These are phyloP conservation scores for Cryptosporidium baileyi DNA, from an alignment of 169 alveolate species.

Conservation along the genomic window DNA sequence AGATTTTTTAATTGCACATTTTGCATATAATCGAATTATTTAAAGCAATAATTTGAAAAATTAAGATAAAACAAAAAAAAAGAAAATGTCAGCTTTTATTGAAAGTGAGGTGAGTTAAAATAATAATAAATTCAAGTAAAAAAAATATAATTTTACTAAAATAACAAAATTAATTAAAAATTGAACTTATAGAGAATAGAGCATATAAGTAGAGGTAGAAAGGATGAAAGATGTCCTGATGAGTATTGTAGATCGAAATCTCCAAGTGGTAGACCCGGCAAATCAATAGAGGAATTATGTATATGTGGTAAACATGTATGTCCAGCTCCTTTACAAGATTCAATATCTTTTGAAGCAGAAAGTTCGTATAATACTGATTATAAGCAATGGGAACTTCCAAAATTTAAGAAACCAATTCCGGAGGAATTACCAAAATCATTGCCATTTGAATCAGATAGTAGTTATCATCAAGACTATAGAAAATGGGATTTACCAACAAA, in stretches of 20 bases:
- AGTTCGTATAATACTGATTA: conserved; percentile 55
- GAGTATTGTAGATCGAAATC: conserved; percentile 57
- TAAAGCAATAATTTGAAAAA: not conserved
- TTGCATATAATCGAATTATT: not conserved
- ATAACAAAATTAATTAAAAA: not conserved
- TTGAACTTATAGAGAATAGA: conserved; percentile 12
- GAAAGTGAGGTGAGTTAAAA: conserved; percentile 62
- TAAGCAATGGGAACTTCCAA: conserved; percentile 61
- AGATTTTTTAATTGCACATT: not conserved
- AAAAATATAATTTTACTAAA: not conserved
- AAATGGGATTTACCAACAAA: conserved; percentile 53
- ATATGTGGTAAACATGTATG: conserved; percentile 56
- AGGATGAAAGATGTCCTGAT: conserved; percentile 38
- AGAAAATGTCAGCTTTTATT: conserved; percentile 22
- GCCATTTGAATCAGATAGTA: conserved; percentile 41
- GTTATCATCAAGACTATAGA: conserved; percentile 20
- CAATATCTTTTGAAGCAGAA: conserved; percentile 28
- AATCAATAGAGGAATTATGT: conserved; percentile 55
- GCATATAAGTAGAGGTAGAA: conserved; percentile 37
- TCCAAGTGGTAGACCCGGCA: conserved; percentile 68
- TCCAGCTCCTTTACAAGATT: conserved; percentile 32
- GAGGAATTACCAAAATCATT: conserved; percentile 29
- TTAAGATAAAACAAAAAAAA: not conserved
- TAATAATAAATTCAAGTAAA: too few relatives aligned
- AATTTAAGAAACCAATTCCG: conserved; percentile 15